Conservation (phyloP, 129 eudicot species). For the Oenanthe sinensis region DNA sequence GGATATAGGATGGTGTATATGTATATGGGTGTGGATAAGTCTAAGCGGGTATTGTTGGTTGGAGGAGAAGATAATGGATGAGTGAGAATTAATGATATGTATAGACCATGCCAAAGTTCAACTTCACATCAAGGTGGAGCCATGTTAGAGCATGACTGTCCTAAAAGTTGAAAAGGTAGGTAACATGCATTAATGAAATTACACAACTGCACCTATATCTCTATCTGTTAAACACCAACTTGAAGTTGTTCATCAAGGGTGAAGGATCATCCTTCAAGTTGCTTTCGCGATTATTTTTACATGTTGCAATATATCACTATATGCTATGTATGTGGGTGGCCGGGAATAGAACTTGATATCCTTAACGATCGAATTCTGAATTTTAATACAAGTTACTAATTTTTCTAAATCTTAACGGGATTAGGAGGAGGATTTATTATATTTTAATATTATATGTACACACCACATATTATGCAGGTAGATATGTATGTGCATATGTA, state of each 20-base stretch:
- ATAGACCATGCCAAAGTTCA: slow-evolving; percentile 17
- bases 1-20: background rate
- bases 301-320: no score
- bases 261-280: slow-evolving; percentile 22
- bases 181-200: slow-evolving; percentile 33
- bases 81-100: slow-evolving; percentile 13
- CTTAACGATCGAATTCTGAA: no score
- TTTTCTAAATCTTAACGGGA: no score
- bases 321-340: no score
- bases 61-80: slow-evolving; percentile 14
- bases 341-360: no score
- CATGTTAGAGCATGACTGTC: slow-evolving; percentile 19
- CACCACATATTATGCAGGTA: no score
- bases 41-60: background rate
- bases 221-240: background rate
- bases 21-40: slow-evolving; percentile 10
- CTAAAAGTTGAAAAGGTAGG: slow-evolving; percentile 36
- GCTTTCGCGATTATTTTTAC: slow-evolving; percentile 15
- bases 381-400: no score
- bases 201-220: slow-evolving; percentile 25
- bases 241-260: slow-evolving; percentile 22
- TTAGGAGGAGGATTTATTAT: no score
- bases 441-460: no score
- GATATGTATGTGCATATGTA: no score
- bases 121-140: slow-evolving; percentile 17